phyloP scores from a whole-genome alignment of 257 asterid species.

The Solanum virginianum region DNA sequence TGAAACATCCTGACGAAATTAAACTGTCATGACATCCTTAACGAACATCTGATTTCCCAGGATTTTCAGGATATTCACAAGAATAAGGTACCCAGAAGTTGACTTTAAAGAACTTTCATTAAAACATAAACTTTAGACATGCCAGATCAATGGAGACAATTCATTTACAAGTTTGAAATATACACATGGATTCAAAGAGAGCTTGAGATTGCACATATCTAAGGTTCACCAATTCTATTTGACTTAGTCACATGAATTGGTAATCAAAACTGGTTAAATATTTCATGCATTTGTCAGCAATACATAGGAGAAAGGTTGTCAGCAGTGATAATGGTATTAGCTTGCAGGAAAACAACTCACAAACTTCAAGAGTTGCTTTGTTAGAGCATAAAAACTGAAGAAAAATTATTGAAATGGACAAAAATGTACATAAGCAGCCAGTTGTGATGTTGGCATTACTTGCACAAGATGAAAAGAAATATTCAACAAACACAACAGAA shows the following conservation, averaged over 20 bases:
- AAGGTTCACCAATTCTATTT: not conserved
- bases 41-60: not conserved
- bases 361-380: not conserved
- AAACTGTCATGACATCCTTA: not conserved
- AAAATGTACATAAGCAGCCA: not conserved
- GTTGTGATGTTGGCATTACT: not conserved
- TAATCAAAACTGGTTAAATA: not conserved
- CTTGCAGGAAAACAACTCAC: not conserved
- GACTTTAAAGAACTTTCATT: not conserved
- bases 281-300: not conserved
- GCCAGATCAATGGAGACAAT: not conserved
- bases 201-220: not conserved
- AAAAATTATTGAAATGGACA: not conserved
- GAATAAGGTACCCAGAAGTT: not conserved
- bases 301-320: not conserved
- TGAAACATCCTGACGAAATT: not conserved
- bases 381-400: not conserved
- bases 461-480: not conserved
- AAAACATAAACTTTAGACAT: not conserved
- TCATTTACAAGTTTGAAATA: not conserved
- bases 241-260: not conserved
- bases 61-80: constrained; percentile 14
- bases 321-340: not conserved
- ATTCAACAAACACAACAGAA: not conserved
- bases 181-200: not conserved